Evolutionary conservation across 1,139 yeast genomes (phyloP).

Genomic region (Suhomyces taliae): DNA sequence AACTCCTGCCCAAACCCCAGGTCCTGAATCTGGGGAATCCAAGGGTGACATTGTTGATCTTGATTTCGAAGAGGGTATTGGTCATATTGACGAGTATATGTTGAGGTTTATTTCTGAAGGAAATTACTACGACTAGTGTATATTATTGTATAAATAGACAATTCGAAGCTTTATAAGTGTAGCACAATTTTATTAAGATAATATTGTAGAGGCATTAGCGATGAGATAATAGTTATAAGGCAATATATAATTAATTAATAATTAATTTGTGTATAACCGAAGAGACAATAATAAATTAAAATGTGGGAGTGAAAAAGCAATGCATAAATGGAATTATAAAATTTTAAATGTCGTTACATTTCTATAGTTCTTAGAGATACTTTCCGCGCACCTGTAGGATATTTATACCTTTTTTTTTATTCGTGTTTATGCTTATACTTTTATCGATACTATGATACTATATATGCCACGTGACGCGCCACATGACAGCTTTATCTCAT

Average conservation of each 20-base stretch:
- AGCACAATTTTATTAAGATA: not conserved
- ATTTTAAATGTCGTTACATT: no score
- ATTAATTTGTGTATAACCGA: not conserved
- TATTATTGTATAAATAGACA: conserved; percentile 10
- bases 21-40: conserved; percentile 19
- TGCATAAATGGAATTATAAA: not conserved
- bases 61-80: conserved; percentile 73
- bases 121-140: conserved; percentile 49
- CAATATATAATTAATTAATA: no score
- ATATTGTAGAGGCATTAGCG: no score
- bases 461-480: not conserved
- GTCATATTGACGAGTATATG: conserved; percentile 97
- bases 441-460: conserved; percentile 5
- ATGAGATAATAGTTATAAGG: no score
- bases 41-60: conserved; percentile 28
- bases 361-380: no score
- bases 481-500: conserved; percentile 1
- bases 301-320: not conserved
- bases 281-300: not conserved
- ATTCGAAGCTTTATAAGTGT: not conserved
- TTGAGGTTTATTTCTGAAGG: conserved; percentile 86
- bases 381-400: no score
- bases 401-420: no score
- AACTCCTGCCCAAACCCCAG: conserved; percentile 26
- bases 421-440: no score